These are phyloP conservation scores for Rubia peregrina DNA, from an alignment of 305 asterid genomes.

Conservation along the genomic window DNA sequence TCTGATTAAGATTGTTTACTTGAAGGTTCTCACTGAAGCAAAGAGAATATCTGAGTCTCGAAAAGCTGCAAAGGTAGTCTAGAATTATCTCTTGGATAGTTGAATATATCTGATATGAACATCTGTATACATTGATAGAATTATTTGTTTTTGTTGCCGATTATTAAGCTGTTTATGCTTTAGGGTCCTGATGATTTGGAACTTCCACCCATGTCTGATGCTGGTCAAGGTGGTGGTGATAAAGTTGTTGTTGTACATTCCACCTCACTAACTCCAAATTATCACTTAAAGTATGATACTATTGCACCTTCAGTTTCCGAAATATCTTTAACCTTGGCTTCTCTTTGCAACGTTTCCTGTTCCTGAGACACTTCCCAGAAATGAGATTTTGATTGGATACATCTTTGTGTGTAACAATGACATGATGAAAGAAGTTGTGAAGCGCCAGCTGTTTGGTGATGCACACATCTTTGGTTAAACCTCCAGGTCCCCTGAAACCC, in stretches of 20 bases:
- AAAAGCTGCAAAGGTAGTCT: conserved; percentile 63
- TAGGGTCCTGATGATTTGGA: conserved; percentile 57
- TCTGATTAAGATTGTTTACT: conserved; percentile 14
- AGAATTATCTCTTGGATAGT: neutral
- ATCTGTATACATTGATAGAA: neutral
- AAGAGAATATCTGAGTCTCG: conserved; percentile 80
- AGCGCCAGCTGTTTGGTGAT: no score
- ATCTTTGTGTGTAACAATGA: no score
- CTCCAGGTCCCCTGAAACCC: neutral
- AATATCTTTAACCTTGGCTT: conserved; percentile 65
- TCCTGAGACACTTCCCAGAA: no score
- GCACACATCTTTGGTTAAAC: no score
- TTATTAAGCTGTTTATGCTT: conserved; percentile 4
- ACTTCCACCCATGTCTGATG: conserved; percentile 43
- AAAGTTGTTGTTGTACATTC: conserved; percentile 37
- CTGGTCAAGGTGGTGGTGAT: conserved; percentile 43
- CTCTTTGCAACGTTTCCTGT: no score
- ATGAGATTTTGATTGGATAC: no score
- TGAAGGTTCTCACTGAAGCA: conserved; percentile 87
- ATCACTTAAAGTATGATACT: conserved; percentile 47
- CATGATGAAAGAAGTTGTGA: no score
- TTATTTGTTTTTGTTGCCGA: neutral
- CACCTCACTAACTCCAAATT: conserved; percentile 37
- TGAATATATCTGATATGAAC: neutral
- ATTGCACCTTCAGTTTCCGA: conserved; percentile 52